Evolutionary conservation across 2,329 filamentous ascomycete species (phyloP).

Genomic region (Cyphellophora attinorum): DNA sequence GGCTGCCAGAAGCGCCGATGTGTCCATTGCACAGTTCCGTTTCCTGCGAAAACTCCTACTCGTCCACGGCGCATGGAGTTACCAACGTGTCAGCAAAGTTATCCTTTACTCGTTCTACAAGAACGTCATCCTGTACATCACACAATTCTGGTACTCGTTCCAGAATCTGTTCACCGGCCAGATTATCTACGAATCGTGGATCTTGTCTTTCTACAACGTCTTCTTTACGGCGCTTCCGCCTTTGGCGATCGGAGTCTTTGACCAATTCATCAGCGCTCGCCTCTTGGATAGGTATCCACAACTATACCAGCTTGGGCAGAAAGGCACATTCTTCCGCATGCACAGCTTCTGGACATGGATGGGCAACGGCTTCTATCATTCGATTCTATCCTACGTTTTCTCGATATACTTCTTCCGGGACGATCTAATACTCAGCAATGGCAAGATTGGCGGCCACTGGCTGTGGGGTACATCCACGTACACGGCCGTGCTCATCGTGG

Average conservation of each 20-base stretch:
- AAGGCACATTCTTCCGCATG: conserved; percentile 85
- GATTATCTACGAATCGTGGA: conserved; percentile 99
- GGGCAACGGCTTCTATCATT: conserved; percentile 89
- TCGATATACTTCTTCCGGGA: conserved; percentile 70
- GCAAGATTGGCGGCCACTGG: conserved; percentile 84
- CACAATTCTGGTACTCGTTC: conserved; percentile 98
- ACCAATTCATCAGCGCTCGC: conserved; percentile 93
- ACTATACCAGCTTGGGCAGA: conserved; percentile 85
- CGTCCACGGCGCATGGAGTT: conserved; percentile 95
- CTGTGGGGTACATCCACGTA: conserved; percentile 96
- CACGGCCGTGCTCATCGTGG: conserved; percentile 83
- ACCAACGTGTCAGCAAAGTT: conserved; percentile 91
- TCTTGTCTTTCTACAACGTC: conserved; percentile 98
- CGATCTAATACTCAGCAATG: conserved; percentile 70
- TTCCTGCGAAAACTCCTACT: conserved; percentile 88
- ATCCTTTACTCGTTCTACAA: conserved; percentile 99
- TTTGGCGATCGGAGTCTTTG: conserved; percentile 88
- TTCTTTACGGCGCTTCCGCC: conserved; percentile 93
- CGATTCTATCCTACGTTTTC: conserved; percentile 81
- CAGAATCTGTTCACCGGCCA: conserved; percentile 97
- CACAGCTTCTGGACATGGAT: conserved; percentile 93
- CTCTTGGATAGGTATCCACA: conserved; percentile 93
- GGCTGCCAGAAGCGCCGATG: conserved; percentile 88
- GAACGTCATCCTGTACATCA: conserved; percentile 97
- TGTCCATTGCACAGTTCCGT: conserved; percentile 91